Percentiles rank a stretch among this genome's conserved stretches.
Conservation (phyloP, 73 alveolate genomes). For the Paramecium tetraurelia region DNA sequence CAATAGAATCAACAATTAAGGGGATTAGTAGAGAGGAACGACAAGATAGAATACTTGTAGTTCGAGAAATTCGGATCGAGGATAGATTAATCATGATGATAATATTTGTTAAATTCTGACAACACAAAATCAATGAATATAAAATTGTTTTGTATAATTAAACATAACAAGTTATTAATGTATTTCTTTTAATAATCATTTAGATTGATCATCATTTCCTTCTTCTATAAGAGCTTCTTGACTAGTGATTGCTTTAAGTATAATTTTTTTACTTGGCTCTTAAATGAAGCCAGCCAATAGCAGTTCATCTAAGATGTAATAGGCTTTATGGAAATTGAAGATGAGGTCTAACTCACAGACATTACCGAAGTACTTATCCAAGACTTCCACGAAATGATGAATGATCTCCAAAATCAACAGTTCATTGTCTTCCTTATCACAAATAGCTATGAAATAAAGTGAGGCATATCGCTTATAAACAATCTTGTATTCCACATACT, state of each 20-base stretch:
- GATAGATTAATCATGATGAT: not conserved
- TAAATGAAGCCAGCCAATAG: slow-evolving; percentile 90
- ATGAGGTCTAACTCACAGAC: slow-evolving; percentile 97
- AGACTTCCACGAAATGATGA: slow-evolving; percentile 94
- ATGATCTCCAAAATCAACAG: slow-evolving; percentile 84
- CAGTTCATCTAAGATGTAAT: slow-evolving; percentile 96
- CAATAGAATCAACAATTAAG: not conserved
- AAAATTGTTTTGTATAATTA: not conserved
- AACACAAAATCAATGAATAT: not conserved
- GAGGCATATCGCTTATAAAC: slow-evolving; percentile 90
- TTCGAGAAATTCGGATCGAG: not conserved
- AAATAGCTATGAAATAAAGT: slow-evolving; percentile 95
- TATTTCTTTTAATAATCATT: slow-evolving; percentile 19
- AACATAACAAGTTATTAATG: not conserved
- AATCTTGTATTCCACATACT: slow-evolving; percentile 57
- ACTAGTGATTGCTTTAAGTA: slow-evolving; percentile 59
- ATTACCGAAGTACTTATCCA: slow-evolving; percentile 95
- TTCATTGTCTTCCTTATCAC: slow-evolving; percentile 98
- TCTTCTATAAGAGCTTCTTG: slow-evolving; percentile 60
- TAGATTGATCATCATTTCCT: slow-evolving; percentile 45
- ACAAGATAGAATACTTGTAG: not conserved
- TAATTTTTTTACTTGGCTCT: slow-evolving; percentile 87
- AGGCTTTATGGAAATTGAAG: slow-evolving; percentile 97
- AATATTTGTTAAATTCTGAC: not conserved
- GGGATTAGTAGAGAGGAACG: not conserved